Evolutionary conservation across 2,329 filamentous ascomycete species (phyloP).

Genomic region (Cryoendolithus antarcticus): DNA sequence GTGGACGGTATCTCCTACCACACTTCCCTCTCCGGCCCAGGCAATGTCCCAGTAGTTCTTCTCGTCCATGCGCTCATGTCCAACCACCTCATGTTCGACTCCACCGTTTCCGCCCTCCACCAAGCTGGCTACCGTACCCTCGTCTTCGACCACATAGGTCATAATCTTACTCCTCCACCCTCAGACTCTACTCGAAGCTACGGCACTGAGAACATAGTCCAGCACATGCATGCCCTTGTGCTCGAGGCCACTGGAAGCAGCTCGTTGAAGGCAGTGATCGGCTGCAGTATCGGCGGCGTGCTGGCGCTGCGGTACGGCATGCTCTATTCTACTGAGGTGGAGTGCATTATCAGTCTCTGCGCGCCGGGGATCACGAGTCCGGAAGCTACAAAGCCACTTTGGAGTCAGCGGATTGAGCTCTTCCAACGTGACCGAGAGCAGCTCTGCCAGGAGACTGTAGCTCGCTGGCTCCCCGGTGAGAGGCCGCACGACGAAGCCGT

Average conservation of each 20-base stretch:
- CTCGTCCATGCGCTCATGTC: constrained; percentile 20
- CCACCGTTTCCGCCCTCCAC: constrained; percentile 12
- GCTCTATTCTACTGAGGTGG: constrained; percentile 13
- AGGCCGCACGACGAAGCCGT: constrained; percentile 9
- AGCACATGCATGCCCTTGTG: constrained; percentile 15
- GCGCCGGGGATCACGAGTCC: constrained; percentile 15
- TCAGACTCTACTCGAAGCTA: constrained; percentile 2
- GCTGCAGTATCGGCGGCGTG: constrained; percentile 18
- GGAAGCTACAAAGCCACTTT: constrained; percentile 10
- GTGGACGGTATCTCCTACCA: constrained; percentile 17
- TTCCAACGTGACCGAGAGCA: constrained; percentile 12
- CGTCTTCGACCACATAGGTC: constrained; percentile 19
- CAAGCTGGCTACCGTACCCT: constrained; percentile 16
- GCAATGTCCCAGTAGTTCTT: constrained; percentile 8
- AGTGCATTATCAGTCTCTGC: constrained; percentile 13
- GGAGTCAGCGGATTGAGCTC: constrained; percentile 13
- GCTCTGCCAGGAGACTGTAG: constrained; percentile 13
- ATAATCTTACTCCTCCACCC: constrained; percentile 13
- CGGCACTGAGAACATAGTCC: constrained; percentile 14
- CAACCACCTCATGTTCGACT: constrained; percentile 17
- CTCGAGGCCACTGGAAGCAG: constrained; percentile 6
- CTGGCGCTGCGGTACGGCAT: constrained; percentile 18
- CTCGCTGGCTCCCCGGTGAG: constrained; percentile 15
- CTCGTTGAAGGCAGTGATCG: constrained; percentile 13
- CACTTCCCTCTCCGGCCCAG: constrained; percentile 12